Conservation (phyloP, 148 eudicot genomes). For the Linanthus parryae region DNA sequence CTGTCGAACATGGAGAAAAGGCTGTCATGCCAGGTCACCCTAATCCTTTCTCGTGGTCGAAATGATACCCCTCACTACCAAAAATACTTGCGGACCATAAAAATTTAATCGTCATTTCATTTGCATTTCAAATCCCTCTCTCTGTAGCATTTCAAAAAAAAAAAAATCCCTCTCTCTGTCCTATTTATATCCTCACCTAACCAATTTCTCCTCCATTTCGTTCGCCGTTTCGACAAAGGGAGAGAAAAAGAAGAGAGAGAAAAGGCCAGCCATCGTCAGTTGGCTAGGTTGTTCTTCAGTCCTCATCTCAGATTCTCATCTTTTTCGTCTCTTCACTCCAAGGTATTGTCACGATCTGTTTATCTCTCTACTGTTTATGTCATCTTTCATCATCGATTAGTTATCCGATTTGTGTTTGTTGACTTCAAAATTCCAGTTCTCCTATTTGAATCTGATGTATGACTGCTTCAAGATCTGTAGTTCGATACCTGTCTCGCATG, state of each 20-base stretch:
- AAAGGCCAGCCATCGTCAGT: background rate
- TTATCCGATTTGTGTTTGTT: background rate
- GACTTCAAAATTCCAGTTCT: background rate
- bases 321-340: background rate
- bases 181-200: background rate
- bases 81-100: background rate
- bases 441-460: background rate
- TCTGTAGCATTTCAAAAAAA: background rate
- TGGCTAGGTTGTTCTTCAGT: background rate
- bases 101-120: conserved; percentile 5
- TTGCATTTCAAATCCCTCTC: background rate
- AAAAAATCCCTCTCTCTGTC: background rate
- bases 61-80: conserved; percentile 3
- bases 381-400: background rate
- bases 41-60: background rate
- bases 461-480: too few species aligned
- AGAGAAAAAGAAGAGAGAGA: background rate
- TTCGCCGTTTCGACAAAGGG: background rate
- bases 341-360: background rate
- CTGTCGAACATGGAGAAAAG: conserved; percentile 5
- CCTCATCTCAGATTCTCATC: background rate
- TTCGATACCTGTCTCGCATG: background rate
- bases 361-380: background rate
- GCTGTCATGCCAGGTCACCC: conserved; percentile 7
- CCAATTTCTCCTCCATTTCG: background rate